Evolutionary conservation across 1,284 basidiomycete species (phyloP), one percentile per base, ranked within the genome.

Genomic region (Paramarasmius palmivorus): DNA sequence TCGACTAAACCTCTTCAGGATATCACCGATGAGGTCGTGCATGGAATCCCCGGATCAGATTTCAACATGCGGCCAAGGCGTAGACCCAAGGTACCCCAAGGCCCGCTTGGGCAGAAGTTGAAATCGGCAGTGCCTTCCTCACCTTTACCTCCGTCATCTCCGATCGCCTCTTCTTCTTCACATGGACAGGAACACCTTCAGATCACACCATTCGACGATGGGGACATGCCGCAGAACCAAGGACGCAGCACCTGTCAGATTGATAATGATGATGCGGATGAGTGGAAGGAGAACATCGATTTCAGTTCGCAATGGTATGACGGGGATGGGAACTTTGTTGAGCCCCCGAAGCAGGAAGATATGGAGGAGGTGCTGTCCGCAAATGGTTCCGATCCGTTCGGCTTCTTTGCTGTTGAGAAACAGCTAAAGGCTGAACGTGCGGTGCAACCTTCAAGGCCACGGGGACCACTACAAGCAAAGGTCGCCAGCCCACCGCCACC

Each of bases 341-440:
- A n/a, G n/a, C n/a, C 37, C 4, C 49, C 17, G 29, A 26, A 20
- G 47, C 4, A n/a, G 17, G 29, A 49, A 37, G 34, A 37, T 7
- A 34, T 12, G 26, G 37, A 23, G 15, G 37, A 39, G 19, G 25
- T 8, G 4, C 4, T 29, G 12, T 29, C 44, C n/a, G 9, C 29
- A 19, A 32, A 32, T 29, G 65, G 58, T 41, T 72, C 72, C 14
- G 74, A 76, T 57, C 74, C 73, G 0, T 78, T 78, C 55, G 76
- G 75, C 4, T 77, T 78, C 58, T 69, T 74, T 37, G 71, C 73
- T 6, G 65, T 76, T 1, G 75, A 78, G 59, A 65, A 64, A 50
- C 72, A 72, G 56, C 64, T 77, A 46, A 75, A 74, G 58, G 66
- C 59, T 4, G 61, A 72, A 44, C 70, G 73, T 14, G 49, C 41